Percentiles rank a stretch among this genome's conserved stretches.
Evolutionary conservation across 352 stramenopile species (phyloP).

Genomic region (Globisporangium lucens): DNA sequence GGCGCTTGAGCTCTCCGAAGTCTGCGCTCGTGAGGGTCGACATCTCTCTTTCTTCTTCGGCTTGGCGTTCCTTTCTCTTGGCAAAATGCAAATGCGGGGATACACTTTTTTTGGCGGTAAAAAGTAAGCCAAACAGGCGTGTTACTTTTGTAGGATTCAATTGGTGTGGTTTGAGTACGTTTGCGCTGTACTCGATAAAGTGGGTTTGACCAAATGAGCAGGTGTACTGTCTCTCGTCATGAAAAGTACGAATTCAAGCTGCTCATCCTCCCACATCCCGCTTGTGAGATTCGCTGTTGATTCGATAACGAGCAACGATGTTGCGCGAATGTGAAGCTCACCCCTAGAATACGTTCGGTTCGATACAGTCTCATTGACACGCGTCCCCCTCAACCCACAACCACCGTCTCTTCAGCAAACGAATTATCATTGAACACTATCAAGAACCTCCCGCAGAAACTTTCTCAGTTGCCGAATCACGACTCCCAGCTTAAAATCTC

Average conservation of each 20-base stretch:
- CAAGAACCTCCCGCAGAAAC: not conserved
- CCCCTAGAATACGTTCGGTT: constrained; percentile 14
- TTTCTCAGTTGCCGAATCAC: not conserved
- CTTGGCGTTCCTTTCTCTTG: not conserved
- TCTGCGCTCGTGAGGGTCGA: constrained; percentile 83
- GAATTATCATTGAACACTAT: not conserved
- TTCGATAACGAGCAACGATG: not conserved
- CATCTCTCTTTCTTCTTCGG: constrained; percentile 29
- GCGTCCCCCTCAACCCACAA: not conserved
- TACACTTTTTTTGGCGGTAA: not conserved
- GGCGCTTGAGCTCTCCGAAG: constrained; percentile 81
- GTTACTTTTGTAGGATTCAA: not conserved
- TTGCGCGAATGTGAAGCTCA: constrained; percentile 8
- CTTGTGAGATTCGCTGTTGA: constrained; percentile 8
- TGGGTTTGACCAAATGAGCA: not conserved
- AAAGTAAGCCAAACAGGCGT: not conserved
- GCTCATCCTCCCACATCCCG: not conserved
- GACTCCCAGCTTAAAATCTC: not conserved
- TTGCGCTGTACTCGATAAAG: not conserved
- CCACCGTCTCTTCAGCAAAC: not conserved
- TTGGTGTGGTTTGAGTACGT: not conserved
- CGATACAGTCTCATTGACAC: constrained; percentile 11
- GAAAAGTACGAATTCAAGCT: not conserved
- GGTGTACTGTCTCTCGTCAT: not conserved
- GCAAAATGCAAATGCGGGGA: not conserved